Base-by-base conservation (phyloP, 139 green algal genomes). In the Zygnema circumcarinatum region DNA sequence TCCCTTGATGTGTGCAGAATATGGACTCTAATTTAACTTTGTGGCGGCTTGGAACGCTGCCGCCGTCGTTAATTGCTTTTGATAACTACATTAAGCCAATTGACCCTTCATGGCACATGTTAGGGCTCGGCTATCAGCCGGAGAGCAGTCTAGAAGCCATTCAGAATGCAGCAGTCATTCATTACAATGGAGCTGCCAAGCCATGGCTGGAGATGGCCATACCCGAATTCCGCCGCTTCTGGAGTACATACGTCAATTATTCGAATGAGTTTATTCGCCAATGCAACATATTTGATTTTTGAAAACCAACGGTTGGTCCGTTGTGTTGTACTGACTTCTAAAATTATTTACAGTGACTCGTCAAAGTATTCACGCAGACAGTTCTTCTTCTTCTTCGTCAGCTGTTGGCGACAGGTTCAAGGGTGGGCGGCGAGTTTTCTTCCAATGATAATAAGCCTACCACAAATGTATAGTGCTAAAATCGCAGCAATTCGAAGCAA, bases 131-230 rank as follows among this genome's bases (percentile, higher is more conserved):
- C 2, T 88, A 88, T 88, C 72, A 88, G 2, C 82, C 74, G 32
- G 73, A 86, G 22, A 67, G 31, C 7, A 88, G 52, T 42, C 11
- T 88, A 16, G 33, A 86, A 2, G 16, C 35, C 35, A 88, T 88
- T 62, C 21, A 88, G 2, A 67, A 40, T 25, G 3, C 82, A 78
- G 82, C 82, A 22, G 84, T 89, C 2, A 90, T 89, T 22, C 84
- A 89, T 42, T 89, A 89, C 38, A 89, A 89, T 33, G 84, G 84
- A 29, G 39, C 69, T 36, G 35, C 81, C 1, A 89, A 89, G 1
- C 84, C 84, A 36, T 89, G 84, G 84, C 79, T 89, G 16, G 84
- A 89, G 31, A 84, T 89, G 21, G 84, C 84, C 33, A 89, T 89
- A 54, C 38, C 79, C 38, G 84, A 85, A 2, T 80, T 85, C 39